A percentile compares a stretch with the other conserved stretches of the same genome.
phyloP scores from a whole-genome alignment of 805 yeast genomes.

The Kodamaea restingae region DNA sequence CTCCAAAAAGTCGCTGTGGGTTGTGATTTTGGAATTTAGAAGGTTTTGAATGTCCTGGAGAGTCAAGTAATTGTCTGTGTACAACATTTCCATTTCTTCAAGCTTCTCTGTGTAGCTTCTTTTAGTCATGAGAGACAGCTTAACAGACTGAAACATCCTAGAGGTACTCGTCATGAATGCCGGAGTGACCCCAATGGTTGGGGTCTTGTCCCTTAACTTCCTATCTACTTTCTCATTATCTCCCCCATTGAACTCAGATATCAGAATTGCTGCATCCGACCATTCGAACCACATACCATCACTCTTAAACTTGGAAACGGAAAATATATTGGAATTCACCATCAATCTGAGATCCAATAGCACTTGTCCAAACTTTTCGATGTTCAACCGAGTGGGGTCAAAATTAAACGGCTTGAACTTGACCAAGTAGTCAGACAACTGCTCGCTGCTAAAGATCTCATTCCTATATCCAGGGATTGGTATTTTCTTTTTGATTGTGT shows the following conservation, averaged over 20 bases:
- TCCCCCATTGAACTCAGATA: slow-evolving; percentile 11
- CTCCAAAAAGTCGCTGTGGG: slow-evolving; percentile 23
- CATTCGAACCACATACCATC: slow-evolving; percentile 45
- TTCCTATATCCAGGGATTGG: slow-evolving; percentile 39
- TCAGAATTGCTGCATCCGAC: slow-evolving; percentile 29
- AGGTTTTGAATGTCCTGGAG: slow-evolving; percentile 28
- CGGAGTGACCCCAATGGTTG: slow-evolving; percentile 6
- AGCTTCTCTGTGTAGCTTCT: slow-evolving; percentile 27
- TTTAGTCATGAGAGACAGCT: slow-evolving; percentile 24
- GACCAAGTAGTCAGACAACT: slow-evolving; percentile 26
- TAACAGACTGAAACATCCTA: slow-evolving; percentile 32
- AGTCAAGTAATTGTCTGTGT: slow-evolving; percentile 31
- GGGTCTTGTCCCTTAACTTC: not conserved
- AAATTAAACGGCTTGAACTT: slow-evolving; percentile 28
- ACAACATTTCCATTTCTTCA: slow-evolving; percentile 25
- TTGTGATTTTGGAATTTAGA: slow-evolving; percentile 27
- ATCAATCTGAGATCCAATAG: slow-evolving; percentile 33
- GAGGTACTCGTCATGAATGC: slow-evolving; percentile 21
- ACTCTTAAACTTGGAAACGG: slow-evolving; percentile 33
- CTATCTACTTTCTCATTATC: not conserved
- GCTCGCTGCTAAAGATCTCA: slow-evolving; percentile 39
- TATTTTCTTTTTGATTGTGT: slow-evolving; percentile 28
- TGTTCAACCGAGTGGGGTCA: slow-evolving; percentile 32
- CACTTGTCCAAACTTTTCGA: slow-evolving; percentile 40
- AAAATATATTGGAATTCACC: slow-evolving; percentile 29